Percentiles rank a stretch among this genome's conserved stretches.
Evolutionary conservation across 495 filamentous ascomycete genomes (phyloP).

Genomic region (Elasticomyces elasticus): DNA sequence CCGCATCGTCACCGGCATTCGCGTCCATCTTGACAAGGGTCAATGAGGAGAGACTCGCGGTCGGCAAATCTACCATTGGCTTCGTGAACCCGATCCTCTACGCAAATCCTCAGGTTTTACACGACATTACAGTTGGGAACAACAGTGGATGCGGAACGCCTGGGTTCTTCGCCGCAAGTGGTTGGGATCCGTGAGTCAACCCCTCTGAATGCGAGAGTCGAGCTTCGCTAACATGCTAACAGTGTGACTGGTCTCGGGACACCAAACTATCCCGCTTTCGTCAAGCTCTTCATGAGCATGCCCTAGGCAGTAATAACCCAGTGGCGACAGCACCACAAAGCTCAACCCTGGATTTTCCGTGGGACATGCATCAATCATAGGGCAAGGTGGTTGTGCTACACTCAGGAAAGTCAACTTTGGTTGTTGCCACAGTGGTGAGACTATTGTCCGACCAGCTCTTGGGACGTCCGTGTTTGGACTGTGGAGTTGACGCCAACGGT

Average conservation of each 20-base stretch:
- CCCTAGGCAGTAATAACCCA: slow-evolving; percentile 13
- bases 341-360: too few species aligned
- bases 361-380: too few species aligned
- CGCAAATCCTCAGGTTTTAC: slow-evolving; percentile 34
- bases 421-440: too few species aligned
- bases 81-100: slow-evolving; percentile 26
- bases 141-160: slow-evolving; percentile 49
- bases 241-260: slow-evolving; percentile 24
- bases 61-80: slow-evolving; percentile 20
- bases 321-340: too few species aligned
- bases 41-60: slow-evolving; percentile 11
- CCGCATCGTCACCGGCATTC: slow-evolving; percentile 15
- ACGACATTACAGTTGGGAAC: slow-evolving; percentile 50
- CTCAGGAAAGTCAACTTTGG: too few species aligned
- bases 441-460: too few species aligned
- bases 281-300: slow-evolving; percentile 26
- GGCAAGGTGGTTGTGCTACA: too few species aligned
- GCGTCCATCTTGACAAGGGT: slow-evolving; percentile 25
- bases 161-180: slow-evolving; percentile 10
- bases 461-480: too few species aligned
- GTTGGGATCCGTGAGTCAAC: too few species aligned
- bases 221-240: background rate
- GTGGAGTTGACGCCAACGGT: too few species aligned
- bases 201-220: background rate
- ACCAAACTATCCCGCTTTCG: slow-evolving; percentile 30